Percentiles rank a stretch among this genome's conserved stretches.
These are phyloP conservation scores for Eucalyptus decipiens DNA, from an alignment of 345 rosid species.

Conservation along the genomic window DNA sequence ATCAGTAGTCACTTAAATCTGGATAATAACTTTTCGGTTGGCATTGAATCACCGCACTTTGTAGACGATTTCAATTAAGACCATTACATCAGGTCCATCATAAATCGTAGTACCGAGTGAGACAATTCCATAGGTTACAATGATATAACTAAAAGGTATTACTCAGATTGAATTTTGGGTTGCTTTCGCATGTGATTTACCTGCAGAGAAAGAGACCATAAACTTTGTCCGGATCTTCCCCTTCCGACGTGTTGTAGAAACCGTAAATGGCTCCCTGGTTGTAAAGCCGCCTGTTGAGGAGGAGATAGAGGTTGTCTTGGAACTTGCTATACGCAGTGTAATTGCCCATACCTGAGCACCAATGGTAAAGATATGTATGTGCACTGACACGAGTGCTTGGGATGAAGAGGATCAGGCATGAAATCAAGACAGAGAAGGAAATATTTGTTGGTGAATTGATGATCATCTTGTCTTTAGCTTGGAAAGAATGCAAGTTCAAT, in stretches of 20 bases:
- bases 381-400: background rate
- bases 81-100: background rate
- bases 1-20: rapidly evolving
- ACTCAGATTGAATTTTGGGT: background rate
- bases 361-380: rapidly evolving
- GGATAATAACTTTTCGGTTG: rapidly evolving
- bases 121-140: background rate
- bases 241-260: background rate
- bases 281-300: background rate
- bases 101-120: rapidly evolving
- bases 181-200: rapidly evolving
- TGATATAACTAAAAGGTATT: rapidly evolving
- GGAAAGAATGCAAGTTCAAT: background rate
- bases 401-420: background rate
- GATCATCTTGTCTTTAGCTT: background rate
- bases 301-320: rapidly evolving
- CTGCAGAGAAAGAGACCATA: slow-evolving; percentile 2
- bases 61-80: background rate
- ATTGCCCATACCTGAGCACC: rapidly evolving
- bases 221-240: background rate
- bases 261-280: rapidly evolving
- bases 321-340: rapidly evolving
- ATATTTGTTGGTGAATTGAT: background rate
- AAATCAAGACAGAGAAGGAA: background rate
- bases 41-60: background rate